phyloP scores from a whole-genome alignment of 2,329 filamentous ascomycete species.

The Cytospora piceae region DNA sequence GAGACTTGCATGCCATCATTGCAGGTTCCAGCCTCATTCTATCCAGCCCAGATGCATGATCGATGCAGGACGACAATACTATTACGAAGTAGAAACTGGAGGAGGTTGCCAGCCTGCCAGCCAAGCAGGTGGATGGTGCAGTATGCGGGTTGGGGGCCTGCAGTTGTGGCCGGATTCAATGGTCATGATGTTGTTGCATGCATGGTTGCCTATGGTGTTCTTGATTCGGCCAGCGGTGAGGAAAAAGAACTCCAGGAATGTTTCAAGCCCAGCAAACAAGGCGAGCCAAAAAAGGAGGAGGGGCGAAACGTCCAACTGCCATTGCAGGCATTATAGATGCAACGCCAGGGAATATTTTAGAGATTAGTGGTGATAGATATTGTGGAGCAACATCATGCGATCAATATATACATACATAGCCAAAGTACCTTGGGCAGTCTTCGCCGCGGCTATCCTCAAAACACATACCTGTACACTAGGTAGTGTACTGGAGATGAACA shows the following conservation, averaged over 20 bases:
- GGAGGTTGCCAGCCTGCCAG: not conserved
- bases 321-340: not conserved
- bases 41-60: not conserved
- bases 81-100: not conserved
- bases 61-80: not conserved
- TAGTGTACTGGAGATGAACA: not conserved
- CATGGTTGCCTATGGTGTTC: not conserved
- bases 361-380: not conserved
- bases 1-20: not conserved
- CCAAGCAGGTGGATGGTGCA: not conserved
- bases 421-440: no score
- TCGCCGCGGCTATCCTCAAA: no score
- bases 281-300: no score
- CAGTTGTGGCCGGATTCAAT: not conserved
- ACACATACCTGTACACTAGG: no score
- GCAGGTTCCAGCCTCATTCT: not conserved
- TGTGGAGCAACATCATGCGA: not conserved
- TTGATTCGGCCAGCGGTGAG: not conserved
- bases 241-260: no score
- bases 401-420: not conserved
- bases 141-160: not conserved
- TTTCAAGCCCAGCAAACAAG: not conserved
- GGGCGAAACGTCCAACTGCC: not conserved
- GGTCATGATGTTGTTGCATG: not conserved
- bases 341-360: not conserved